These are phyloP conservation scores for Elaeagnus macrophylla DNA, from an alignment of 306 rosid species.

Conservation along the genomic window DNA sequence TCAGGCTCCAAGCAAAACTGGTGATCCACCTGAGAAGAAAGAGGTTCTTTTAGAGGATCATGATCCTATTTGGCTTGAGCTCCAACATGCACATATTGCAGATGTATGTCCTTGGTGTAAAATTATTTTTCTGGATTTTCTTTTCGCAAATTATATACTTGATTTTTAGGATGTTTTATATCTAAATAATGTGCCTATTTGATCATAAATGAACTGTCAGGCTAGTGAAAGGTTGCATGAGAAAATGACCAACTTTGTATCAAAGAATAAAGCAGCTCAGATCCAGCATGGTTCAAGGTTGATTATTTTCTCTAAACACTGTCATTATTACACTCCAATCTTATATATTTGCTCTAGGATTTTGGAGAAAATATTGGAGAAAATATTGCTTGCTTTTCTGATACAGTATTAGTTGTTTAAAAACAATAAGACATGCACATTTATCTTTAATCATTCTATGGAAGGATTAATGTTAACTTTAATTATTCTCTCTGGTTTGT, in stretches of 20 bases:
- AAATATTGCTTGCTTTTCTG: no score
- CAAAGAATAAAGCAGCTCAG: slow-evolving; percentile 94
- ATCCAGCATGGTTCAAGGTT: slow-evolving; percentile 83
- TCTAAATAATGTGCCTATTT: no score
- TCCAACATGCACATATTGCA: slow-evolving; percentile 93
- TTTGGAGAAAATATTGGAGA: no score
- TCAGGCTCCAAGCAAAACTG: slow-evolving; percentile 68
- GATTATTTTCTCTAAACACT: not conserved
- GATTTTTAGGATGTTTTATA: not conserved
- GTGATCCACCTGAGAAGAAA: slow-evolving; percentile 74
- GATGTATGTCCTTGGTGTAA: slow-evolving; percentile 45
- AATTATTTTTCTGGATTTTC: not conserved
- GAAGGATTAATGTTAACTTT: no score
- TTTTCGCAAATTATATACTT: not conserved
- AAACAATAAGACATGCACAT: no score
- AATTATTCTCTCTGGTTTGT: no score
- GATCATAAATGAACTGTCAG: slow-evolving; percentile 38
- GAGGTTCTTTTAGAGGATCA: slow-evolving; percentile 95
- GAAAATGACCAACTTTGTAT: slow-evolving; percentile 77
- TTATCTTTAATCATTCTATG: no score
- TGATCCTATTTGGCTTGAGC: slow-evolving; percentile 97
- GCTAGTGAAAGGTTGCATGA: slow-evolving; percentile 85
- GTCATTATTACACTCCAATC: no score
- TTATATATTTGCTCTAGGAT: no score
- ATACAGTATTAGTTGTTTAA: no score